phyloP scores from a whole-genome alignment of 1,284 basidiomycete species.

The Microstroma glucosiphilum region DNA sequence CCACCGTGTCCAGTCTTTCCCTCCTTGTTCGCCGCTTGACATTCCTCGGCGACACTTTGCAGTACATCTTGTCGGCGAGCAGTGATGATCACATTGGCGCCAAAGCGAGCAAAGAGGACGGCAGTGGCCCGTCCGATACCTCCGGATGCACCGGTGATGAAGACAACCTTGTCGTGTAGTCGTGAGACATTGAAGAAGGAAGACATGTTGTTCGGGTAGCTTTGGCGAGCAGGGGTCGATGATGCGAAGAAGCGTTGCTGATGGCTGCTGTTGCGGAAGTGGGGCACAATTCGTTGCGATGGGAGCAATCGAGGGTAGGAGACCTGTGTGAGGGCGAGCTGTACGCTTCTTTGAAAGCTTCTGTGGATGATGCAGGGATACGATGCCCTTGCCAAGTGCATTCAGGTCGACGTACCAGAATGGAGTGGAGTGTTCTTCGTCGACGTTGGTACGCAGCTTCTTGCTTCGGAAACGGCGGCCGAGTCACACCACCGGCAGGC shows the following conservation, averaged over 20 bases:
- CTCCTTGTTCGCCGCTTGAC: slow-evolving; percentile 64
- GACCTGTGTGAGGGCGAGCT: too few species aligned
- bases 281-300: not conserved
- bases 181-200: not conserved
- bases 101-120: slow-evolving; percentile 44
- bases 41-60: slow-evolving; percentile 53
- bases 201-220: not conserved
- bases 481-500: too few species aligned
- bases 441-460: too few species aligned
- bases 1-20: slow-evolving; percentile 62
- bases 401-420: too few species aligned
- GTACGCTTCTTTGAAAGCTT: too few species aligned
- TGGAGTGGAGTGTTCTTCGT: too few species aligned
- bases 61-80: slow-evolving; percentile 52
- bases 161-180: slow-evolving; percentile 1
- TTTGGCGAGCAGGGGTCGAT: not conserved
- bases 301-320: too few species aligned
- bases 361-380: too few species aligned
- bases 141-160: slow-evolving; percentile 54
- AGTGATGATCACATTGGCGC: slow-evolving; percentile 53
- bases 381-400: too few species aligned
- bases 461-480: too few species aligned
- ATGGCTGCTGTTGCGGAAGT: not conserved
- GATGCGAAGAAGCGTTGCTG: not conserved
- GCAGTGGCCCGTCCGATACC: slow-evolving; percentile 62